Percentiles rank a stretch among this genome's conserved stretches.
Evolutionary conservation across 352 stramenopile genomes (phyloP).

Genomic region (Phytophthora uliginosa): DNA sequence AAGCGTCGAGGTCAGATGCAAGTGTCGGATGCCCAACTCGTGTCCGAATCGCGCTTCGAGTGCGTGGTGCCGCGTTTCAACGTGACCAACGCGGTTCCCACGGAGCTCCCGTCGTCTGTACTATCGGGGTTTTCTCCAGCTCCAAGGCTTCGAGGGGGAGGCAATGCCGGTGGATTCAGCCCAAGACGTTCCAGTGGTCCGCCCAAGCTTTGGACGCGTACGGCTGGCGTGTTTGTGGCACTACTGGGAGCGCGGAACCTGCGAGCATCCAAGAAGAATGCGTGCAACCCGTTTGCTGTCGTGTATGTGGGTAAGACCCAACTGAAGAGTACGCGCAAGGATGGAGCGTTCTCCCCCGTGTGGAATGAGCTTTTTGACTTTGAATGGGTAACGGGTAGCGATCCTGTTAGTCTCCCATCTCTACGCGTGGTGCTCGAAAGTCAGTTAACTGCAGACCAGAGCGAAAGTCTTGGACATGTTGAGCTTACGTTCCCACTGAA

Average conservation of each 20-base stretch:
- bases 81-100: conserved; percentile 54
- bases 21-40: conserved; percentile 56
- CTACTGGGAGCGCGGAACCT: conserved; percentile 65
- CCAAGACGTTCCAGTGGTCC: conserved; percentile 8
- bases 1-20: conserved; percentile 83
- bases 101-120: conserved; percentile 31
- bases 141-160: conserved; percentile 14
- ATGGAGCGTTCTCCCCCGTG: conserved; percentile 67
- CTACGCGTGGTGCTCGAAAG: conserved; percentile 71
- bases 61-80: conserved; percentile 74
- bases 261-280: conserved; percentile 69
- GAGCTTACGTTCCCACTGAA: conserved; percentile 49
- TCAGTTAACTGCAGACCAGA: conserved; percentile 73
- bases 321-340: conserved; percentile 75
- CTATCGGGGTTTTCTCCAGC: conserved; percentile 19
- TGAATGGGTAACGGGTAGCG: conserved; percentile 48
- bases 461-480: conserved; percentile 69
- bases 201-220: conserved; percentile 70
- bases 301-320: conserved; percentile 63
- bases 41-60: conserved; percentile 57
- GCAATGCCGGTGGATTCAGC: conserved; percentile 11
- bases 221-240: conserved; percentile 53
- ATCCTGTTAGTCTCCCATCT: conserved; percentile 6
- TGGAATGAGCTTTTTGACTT: conserved; percentile 89
- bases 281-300: conserved; percentile 79